Evolutionary conservation across 441 rosid genomes (phyloP).

Genomic region (Macaranga tanarius): DNA sequence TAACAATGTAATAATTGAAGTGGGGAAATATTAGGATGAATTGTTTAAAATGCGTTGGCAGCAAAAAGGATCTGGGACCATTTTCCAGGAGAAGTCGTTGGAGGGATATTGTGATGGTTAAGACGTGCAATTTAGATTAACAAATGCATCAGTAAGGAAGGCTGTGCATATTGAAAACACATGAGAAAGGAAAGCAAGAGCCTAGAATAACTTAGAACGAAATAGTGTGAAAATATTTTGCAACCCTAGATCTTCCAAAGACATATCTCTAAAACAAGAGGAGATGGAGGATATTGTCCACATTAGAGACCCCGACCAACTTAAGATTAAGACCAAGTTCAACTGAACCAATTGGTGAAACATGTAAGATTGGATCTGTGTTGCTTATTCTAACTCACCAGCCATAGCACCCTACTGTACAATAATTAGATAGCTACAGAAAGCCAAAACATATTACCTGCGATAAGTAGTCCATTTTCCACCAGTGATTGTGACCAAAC

Average conservation of each 20-base stretch:
- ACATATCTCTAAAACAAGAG: neutral
- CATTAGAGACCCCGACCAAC: neutral
- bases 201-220: neutral
- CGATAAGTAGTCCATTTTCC: slow-evolving; percentile 99
- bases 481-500: slow-evolving; percentile 93
- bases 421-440: slow-evolving; percentile 7
- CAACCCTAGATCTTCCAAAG: neutral
- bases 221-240: neutral
- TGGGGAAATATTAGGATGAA: neutral
- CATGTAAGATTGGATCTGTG: no score
- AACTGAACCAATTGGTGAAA: neutral
- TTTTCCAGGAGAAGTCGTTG: neutral
- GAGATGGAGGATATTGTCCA: neutral
- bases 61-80: neutral
- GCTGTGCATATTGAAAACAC: neutral
- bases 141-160: neutral
- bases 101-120: neutral
- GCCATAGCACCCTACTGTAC: neutral
- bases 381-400: slow-evolving; percentile 1
- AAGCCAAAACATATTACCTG: slow-evolving; percentile 47
- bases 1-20: neutral
- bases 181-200: neutral
- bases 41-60: neutral
- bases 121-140: neutral
- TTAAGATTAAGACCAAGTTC: neutral